Evolutionary conservation across 2,329 filamentous ascomycete species (phyloP).

Genomic region (Pseudogymnoascus sp.): DNA sequence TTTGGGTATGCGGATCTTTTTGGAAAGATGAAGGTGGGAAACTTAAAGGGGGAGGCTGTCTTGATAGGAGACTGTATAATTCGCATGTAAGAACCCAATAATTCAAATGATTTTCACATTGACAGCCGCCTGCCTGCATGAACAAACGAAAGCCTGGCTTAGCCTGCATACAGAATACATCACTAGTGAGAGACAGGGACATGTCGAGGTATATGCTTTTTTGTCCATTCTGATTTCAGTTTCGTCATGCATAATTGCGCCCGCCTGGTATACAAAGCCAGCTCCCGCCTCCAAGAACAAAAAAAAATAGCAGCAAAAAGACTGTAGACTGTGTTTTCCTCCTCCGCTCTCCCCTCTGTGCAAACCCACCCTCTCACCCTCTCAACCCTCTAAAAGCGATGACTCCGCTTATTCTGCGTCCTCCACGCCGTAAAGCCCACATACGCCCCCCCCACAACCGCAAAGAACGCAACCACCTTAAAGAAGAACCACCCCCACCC

Average conservation of each 20-base stretch:
- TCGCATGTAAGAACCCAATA: neutral
- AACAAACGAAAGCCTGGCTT: neutral
- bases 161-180: neutral
- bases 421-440: slow-evolving; percentile 80
- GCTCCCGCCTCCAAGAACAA: neutral
- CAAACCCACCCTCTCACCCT: neutral
- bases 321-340: neutral
- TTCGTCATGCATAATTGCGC: neutral
- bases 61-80: neutral
- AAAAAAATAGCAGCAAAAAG: neutral
- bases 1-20: neutral
- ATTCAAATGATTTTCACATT: neutral
- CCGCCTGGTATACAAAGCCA: slow-evolving; percentile 1
- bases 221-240: neutral
- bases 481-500: slow-evolving; percentile 66
- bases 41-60: neutral
- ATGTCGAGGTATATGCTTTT: neutral
- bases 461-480: slow-evolving; percentile 71
- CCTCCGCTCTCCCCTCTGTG: neutral
- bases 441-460: slow-evolving; percentile 65
- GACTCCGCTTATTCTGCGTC: slow-evolving; percentile 30
- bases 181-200: neutral
- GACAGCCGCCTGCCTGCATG: neutral
- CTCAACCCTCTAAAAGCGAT: slow-evolving; percentile 23
- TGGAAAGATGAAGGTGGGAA: neutral